Evolutionary conservation across 306 rosid genomes (phyloP).

Genomic region (Canavalia ensiformis): DNA sequence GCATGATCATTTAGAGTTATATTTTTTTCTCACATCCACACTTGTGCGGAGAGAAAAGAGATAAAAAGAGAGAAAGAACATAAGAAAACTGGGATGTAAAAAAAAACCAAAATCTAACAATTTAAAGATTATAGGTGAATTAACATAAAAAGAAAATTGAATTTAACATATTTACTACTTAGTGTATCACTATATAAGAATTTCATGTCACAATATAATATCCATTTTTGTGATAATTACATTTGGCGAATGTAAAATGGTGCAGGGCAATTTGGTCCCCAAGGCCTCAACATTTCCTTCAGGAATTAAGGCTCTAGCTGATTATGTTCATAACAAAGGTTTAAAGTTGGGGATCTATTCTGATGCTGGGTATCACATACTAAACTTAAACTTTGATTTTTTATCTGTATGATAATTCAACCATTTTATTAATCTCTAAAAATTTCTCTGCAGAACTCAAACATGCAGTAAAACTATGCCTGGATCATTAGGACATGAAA

Average conservation of each 20-base stretch:
- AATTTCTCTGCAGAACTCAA: slow-evolving; percentile 52
- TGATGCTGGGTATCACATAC: slow-evolving; percentile 73
- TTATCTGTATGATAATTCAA: slow-evolving; percentile 11
- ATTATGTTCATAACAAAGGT: slow-evolving; percentile 80
- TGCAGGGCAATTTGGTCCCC: slow-evolving; percentile 75
- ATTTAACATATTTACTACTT: not conserved
- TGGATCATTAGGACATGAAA: slow-evolving; percentile 78
- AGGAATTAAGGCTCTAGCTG: slow-evolving; percentile 77
- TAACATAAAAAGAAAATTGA: not conserved
- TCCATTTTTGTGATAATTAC: slow-evolving; percentile 3
- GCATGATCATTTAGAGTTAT: not conserved
- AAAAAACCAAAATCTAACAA: too few relatives aligned
- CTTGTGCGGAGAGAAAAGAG: too few relatives aligned
- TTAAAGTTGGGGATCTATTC: slow-evolving; percentile 82
- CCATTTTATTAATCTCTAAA: slow-evolving; percentile 10
- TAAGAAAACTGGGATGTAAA: too few relatives aligned
- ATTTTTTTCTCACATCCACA: too few relatives aligned
- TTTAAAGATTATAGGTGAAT: too few relatives aligned
- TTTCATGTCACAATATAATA: slow-evolving; percentile 1
- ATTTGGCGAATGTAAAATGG: not conserved
- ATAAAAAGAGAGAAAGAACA: too few relatives aligned
- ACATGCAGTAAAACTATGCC: slow-evolving; percentile 83
- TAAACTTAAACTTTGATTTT: not conserved
- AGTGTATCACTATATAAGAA: not conserved
- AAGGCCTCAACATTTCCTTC: slow-evolving; percentile 75